Conservation (phyloP, 441 rosid genomes). For the Mallotus japonicus region DNA sequence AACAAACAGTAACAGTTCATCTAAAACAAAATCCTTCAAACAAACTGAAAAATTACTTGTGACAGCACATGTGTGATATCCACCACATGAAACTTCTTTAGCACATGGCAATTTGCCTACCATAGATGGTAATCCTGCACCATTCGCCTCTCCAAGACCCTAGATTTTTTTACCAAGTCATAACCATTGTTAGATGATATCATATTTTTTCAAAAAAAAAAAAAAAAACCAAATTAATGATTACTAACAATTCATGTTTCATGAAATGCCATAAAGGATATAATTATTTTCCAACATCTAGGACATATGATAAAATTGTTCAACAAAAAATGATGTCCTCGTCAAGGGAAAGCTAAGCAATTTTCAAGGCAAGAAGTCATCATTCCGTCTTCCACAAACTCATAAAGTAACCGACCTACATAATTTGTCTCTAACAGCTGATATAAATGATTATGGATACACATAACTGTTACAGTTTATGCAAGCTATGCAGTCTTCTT, state of each 20-base stretch:
- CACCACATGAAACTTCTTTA: conserved; percentile 86
- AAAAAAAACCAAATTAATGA: conserved; percentile 3
- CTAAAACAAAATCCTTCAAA: not conserved
- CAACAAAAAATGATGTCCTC: not conserved
- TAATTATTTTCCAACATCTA: not conserved
- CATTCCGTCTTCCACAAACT: not conserved
- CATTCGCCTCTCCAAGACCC: conserved; percentile 56
- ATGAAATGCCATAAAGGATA: not conserved
- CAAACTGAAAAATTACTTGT: conserved; percentile 52
- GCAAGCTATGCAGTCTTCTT: not conserved
- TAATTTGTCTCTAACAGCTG: not conserved
- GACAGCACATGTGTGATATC: conserved; percentile 84
- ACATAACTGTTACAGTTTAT: not conserved
- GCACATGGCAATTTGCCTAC: conserved; percentile 58
- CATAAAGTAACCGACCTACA: not conserved
- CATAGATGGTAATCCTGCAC: conserved; percentile 54
- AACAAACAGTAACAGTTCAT: not conserved
- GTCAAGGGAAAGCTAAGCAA: not conserved
- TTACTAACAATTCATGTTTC: not conserved
- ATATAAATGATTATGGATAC: not conserved
- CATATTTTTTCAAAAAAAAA: conserved; percentile 10
- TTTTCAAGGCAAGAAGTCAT: not conserved
- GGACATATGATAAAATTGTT: not conserved
- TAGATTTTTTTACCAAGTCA: conserved; percentile 28
- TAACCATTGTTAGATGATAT: conserved; percentile 5